Conservation (phyloP, 345 rosid species). For the Rhodamnia rubescens region DNA sequence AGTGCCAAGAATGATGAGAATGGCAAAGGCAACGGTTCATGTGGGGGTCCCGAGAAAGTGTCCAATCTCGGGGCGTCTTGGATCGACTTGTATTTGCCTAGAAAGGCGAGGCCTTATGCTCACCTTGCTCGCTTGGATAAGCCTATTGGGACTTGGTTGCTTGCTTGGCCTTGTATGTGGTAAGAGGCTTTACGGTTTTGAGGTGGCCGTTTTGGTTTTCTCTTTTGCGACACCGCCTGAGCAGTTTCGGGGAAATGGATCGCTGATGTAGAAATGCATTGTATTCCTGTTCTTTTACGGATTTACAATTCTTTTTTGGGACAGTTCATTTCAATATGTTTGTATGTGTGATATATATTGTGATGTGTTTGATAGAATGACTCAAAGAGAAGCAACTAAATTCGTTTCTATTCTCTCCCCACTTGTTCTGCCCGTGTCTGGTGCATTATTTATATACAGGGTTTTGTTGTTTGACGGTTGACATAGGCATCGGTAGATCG, state of each 20-base stretch:
- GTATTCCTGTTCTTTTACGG: not conserved
- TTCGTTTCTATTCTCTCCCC: not conserved
- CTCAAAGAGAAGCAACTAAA: not conserved
- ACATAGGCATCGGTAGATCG: not conserved
- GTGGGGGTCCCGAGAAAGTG: slow-evolving; percentile 6
- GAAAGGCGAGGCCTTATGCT: slow-evolving; percentile 48
- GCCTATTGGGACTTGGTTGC: slow-evolving; percentile 90
- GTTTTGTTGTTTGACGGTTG: not conserved
- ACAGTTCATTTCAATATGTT: not conserved
- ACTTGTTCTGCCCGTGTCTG: not conserved
- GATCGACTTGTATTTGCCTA: slow-evolving; percentile 68
- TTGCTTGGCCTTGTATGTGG: slow-evolving; percentile 97
- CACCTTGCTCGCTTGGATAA: slow-evolving; percentile 76
- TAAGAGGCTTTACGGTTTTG: slow-evolving; percentile 10
- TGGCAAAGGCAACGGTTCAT: not conserved
- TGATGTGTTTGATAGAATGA: not conserved
- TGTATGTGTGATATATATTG: not conserved
- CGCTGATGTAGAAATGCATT: not conserved
- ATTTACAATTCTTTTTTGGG: not conserved
- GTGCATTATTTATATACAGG: not conserved
- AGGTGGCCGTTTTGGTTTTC: not conserved
- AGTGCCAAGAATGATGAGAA: slow-evolving; percentile 17
- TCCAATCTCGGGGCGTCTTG: slow-evolving; percentile 23
- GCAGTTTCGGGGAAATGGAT: not conserved
- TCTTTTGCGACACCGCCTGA: not conserved